Conservation (phyloP, 2,329 filamentous ascomycete species). For the Aspergillus amoenus region DNA sequence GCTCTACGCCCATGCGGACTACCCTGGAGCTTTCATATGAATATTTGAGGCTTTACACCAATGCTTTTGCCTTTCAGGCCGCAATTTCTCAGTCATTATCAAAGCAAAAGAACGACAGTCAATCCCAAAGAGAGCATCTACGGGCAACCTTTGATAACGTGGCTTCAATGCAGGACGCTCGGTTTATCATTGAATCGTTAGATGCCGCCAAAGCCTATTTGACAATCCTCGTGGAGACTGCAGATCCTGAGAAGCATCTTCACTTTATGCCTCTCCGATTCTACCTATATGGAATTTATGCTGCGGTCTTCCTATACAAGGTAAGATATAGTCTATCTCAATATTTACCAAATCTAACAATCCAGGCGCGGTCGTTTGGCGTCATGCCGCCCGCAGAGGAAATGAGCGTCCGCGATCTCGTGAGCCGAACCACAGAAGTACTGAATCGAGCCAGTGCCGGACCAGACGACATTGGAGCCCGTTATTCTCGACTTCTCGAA, state of each 20-base stretch:
- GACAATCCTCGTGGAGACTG: conserved; percentile 58
- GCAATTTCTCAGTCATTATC: conserved; percentile 56
- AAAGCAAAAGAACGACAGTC: conserved; percentile 37
- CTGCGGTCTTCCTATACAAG: conserved; percentile 66
- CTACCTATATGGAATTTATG: conserved; percentile 63
- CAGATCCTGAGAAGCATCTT: conserved; percentile 59
- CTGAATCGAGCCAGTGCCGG: conserved; percentile 59
- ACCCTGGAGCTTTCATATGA: conserved; percentile 70
- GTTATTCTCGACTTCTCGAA: conserved; percentile 61
- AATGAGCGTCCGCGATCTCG: conserved; percentile 56
- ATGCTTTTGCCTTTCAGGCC: conserved; percentile 74
- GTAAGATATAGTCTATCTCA: conserved; percentile 28
- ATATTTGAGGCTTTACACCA: conserved; percentile 71
- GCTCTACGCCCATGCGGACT: conserved; percentile 65
- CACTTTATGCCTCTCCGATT: conserved; percentile 65
- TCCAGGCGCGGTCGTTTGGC: conserved; percentile 56
- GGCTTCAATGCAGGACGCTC: conserved; percentile 60
- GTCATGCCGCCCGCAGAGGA: conserved; percentile 58
- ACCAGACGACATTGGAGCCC: conserved; percentile 59
- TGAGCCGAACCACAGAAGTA: conserved; percentile 59
- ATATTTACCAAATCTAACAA: neutral
- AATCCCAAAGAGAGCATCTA: conserved; percentile 40
- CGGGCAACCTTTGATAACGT: conserved; percentile 53
- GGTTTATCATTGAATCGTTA: conserved; percentile 66
- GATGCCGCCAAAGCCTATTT: conserved; percentile 64